These are phyloP conservation scores for Colletotrichum liriopes DNA, from an alignment of 2,329 filamentous ascomycete species.

Conservation along the genomic window DNA sequence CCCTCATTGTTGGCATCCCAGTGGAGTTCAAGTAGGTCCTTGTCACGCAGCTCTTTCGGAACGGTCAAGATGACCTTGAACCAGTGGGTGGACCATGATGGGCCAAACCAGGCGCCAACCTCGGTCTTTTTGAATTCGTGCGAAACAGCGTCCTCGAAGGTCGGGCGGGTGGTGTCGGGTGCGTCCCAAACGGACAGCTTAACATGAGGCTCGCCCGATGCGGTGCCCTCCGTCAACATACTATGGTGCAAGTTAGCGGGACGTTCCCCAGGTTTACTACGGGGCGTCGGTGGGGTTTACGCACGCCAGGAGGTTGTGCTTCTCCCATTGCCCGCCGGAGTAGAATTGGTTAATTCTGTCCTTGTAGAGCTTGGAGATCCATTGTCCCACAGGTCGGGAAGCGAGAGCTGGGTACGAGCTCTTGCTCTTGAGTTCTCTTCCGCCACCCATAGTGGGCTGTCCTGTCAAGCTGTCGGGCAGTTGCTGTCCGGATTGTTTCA, in stretches of 20 bases:
- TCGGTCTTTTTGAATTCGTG: slow-evolving; percentile 82
- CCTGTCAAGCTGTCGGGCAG: slow-evolving; percentile 17
- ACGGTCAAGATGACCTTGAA: slow-evolving; percentile 88
- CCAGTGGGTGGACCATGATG: slow-evolving; percentile 98
- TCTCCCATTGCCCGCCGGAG: slow-evolving; percentile 82
- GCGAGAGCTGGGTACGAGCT: slow-evolving; percentile 69
- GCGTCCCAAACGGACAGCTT: slow-evolving; percentile 90
- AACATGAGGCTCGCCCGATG: slow-evolving; percentile 81
- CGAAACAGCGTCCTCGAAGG: slow-evolving; percentile 85
- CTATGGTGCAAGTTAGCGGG: slow-evolving; percentile 55
- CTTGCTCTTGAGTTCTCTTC: slow-evolving; percentile 59
- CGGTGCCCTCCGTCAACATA: slow-evolving; percentile 80
- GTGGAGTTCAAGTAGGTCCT: slow-evolving; percentile 91
- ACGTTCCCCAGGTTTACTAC: slow-evolving; percentile 27
- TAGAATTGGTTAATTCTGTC: slow-evolving; percentile 88
- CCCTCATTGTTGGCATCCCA: slow-evolving; percentile 97
- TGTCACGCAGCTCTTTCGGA: slow-evolving; percentile 79
- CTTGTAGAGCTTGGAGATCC: slow-evolving; percentile 88
- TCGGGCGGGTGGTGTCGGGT: slow-evolving; percentile 83
- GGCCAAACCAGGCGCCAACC: slow-evolving; percentile 87
- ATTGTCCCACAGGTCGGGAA: slow-evolving; percentile 76
- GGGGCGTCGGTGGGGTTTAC: slow-evolving; percentile 49
- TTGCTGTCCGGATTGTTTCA: slow-evolving; percentile 27
- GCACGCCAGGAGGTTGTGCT: slow-evolving; percentile 81
- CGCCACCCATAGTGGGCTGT: slow-evolving; percentile 66